A percentile compares a stretch with the other conserved stretches of the same genome.
Conservation (phyloP, 139 green algal species). For the Picochlorum sp. region DNA sequence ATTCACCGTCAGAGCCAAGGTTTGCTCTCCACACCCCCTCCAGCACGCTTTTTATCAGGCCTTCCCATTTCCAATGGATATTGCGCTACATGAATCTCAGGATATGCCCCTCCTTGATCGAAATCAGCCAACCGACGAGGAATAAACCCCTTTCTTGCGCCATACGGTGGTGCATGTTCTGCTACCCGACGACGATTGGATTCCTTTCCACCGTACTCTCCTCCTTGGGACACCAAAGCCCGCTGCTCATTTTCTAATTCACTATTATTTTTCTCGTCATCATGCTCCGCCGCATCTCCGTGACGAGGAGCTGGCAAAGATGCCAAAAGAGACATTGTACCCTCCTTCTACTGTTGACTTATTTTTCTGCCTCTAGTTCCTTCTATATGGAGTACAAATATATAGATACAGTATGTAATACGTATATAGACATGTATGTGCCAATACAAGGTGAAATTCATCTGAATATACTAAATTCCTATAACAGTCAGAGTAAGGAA, state of each 20-base stretch:
- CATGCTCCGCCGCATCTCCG: not conserved
- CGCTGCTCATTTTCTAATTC: not conserved
- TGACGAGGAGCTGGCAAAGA: not conserved
- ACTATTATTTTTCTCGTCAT: not conserved
- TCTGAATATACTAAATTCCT: no score
- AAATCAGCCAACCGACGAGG: slow-evolving; percentile 73
- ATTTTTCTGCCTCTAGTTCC: not conserved
- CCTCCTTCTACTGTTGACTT: not conserved
- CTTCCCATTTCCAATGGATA: slow-evolving; percentile 88
- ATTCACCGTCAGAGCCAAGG: slow-evolving; percentile 68
- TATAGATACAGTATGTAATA: no score
- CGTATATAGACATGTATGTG: no score
- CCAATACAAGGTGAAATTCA: no score
- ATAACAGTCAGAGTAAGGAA: no score
- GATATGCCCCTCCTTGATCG: slow-evolving; percentile 76
- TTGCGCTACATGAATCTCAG: slow-evolving; percentile 84
- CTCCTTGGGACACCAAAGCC: not conserved
- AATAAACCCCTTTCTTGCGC: slow-evolving; percentile 56
- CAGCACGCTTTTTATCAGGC: slow-evolving; percentile 30
- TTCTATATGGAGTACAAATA: not conserved
- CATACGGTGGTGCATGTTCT: slow-evolving; percentile 48
- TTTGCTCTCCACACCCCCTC: slow-evolving; percentile 28
- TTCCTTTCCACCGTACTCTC: not conserved
- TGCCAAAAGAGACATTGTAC: slow-evolving; percentile 1
- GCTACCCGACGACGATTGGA: no score